Evolutionary conservation across 805 yeast genomes (phyloP).

Genomic region (Wickerhamiella vanderwaltii): DNA sequence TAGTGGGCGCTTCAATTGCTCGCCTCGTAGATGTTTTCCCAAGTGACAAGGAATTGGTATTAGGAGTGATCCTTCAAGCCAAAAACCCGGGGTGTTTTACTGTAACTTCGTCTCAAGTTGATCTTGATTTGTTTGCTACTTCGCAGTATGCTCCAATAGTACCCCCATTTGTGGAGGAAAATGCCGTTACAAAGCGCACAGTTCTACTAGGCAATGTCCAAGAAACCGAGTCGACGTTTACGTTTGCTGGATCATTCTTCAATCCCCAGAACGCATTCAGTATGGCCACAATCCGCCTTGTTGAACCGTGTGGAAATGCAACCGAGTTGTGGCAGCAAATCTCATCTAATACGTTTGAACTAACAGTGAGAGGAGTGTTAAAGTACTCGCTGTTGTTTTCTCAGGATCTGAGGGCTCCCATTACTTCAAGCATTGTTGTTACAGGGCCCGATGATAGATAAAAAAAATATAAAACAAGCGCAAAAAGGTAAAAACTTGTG

Average conservation of each 20-base stretch:
- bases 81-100: constrained; percentile 79
- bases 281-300: constrained; percentile 54
- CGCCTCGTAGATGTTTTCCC: constrained; percentile 61
- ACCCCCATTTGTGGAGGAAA: constrained; percentile 11
- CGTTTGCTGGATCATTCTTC: constrained; percentile 68
- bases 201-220: constrained; percentile 61
- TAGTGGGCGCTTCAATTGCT: constrained; percentile 50
- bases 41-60: constrained; percentile 72
- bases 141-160: constrained; percentile 15
- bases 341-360: constrained; percentile 69
- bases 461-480: too few species aligned
- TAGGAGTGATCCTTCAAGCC: constrained; percentile 65
- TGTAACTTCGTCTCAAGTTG: constrained; percentile 49
- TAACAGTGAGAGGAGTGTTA: constrained; percentile 71
- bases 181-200: constrained; percentile 38
- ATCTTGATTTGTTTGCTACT: constrained; percentile 66
- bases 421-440: constrained; percentile 14
- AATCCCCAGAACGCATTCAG: constrained; percentile 47
- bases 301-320: constrained; percentile 51
- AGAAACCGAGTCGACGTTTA: constrained; percentile 57
- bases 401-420: constrained; percentile 21
- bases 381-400: constrained; percentile 61
- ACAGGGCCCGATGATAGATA: background rate
- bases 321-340: constrained; percentile 53
- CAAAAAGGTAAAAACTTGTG: too few species aligned